Evolutionary conservation across 2,329 filamentous ascomycete species (phyloP).

Genomic region (Pseudogymnoascus sp.): DNA sequence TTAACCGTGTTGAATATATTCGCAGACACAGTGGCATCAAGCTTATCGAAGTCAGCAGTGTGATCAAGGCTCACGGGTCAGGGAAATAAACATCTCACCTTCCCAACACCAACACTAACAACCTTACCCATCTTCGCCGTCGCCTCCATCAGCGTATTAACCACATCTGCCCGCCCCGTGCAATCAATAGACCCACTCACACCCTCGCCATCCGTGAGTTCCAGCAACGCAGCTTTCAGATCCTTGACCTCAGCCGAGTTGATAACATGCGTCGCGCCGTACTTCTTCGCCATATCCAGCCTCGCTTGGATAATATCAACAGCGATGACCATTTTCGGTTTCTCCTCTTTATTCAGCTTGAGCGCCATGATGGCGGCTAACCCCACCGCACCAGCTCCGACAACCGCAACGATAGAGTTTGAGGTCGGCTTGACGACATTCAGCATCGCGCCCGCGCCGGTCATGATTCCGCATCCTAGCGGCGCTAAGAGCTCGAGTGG

Average conservation of each 20-base stretch:
- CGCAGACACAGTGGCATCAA: constrained; percentile 15
- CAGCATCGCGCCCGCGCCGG: constrained; percentile 37
- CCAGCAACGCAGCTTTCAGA: constrained; percentile 13
- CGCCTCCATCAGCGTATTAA: constrained; percentile 16
- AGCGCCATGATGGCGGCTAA: constrained; percentile 36
- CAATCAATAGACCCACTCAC: constrained; percentile 18
- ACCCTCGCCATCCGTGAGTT: constrained; percentile 15
- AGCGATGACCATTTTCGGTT: constrained; percentile 34
- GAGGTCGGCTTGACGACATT: constrained; percentile 29
- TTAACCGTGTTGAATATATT: constrained; percentile 20
- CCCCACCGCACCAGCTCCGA: constrained; percentile 38
- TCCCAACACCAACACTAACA: constrained; percentile 19
- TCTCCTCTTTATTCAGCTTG: constrained; percentile 16
- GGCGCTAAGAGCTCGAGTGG: constrained; percentile 32
- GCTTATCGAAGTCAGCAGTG: constrained; percentile 5
- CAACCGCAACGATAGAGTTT: constrained; percentile 29
- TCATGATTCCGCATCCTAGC: constrained; percentile 38
- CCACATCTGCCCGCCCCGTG: constrained; percentile 17
- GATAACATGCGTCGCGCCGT: constrained; percentile 34
- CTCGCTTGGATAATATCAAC: constrained; percentile 39
- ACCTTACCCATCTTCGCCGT: constrained; percentile 18
- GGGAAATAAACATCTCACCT: background rate
- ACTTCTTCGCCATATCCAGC: constrained; percentile 36
- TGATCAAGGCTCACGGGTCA: background rate
- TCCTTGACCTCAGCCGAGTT: constrained; percentile 16